phyloP scores from a whole-genome alignment of 2,329 filamentous ascomycete genomes.

The Plectosphaerella plurivora region DNA sequence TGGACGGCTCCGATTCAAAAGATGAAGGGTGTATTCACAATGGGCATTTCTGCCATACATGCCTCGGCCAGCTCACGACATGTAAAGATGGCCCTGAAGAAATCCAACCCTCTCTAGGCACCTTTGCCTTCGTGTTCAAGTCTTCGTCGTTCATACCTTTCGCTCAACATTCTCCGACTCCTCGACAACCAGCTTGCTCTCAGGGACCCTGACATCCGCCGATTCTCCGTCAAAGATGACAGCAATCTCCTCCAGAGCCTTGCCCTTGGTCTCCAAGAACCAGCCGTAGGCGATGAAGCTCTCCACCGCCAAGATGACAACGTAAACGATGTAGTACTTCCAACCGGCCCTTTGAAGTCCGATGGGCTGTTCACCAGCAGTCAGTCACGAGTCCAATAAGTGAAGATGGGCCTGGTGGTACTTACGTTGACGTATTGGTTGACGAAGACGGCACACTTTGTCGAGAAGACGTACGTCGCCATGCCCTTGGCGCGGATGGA shows the following conservation, averaged over 20 bases:
- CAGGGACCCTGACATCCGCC: slow-evolving; percentile 5
- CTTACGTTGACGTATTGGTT: slow-evolving; percentile 33
- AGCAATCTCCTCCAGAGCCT: slow-evolving; percentile 51
- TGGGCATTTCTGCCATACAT: too few relatives aligned
- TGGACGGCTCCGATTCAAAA: too few relatives aligned
- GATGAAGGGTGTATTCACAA: too few relatives aligned
- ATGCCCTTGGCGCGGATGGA: slow-evolving; percentile 48
- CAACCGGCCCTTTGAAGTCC: slow-evolving; percentile 44
- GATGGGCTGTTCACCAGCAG: slow-evolving; percentile 29
- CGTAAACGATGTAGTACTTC: slow-evolving; percentile 55
- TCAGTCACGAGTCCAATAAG: slow-evolving; percentile 24
- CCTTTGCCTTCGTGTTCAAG: too few relatives aligned
- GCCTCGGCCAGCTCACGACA: too few relatives aligned
- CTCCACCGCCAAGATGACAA: slow-evolving; percentile 39
- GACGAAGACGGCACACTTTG: slow-evolving; percentile 22
- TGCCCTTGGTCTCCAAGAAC: slow-evolving; percentile 49
- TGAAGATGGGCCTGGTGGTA: slow-evolving; percentile 18
- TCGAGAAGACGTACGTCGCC: slow-evolving; percentile 19
- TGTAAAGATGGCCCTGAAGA: too few relatives aligned
- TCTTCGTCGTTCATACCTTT: slow-evolving; percentile 4
- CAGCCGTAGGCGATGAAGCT: slow-evolving; percentile 34
- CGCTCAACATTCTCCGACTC: slow-evolving; percentile 6
- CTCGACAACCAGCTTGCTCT: slow-evolving; percentile 7
- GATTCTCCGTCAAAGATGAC: slow-evolving; percentile 44
- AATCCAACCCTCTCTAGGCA: too few relatives aligned